Base-by-base conservation (phyloP, 768 basidiomycete genomes). In the Butyriboletus loyo region DNA sequence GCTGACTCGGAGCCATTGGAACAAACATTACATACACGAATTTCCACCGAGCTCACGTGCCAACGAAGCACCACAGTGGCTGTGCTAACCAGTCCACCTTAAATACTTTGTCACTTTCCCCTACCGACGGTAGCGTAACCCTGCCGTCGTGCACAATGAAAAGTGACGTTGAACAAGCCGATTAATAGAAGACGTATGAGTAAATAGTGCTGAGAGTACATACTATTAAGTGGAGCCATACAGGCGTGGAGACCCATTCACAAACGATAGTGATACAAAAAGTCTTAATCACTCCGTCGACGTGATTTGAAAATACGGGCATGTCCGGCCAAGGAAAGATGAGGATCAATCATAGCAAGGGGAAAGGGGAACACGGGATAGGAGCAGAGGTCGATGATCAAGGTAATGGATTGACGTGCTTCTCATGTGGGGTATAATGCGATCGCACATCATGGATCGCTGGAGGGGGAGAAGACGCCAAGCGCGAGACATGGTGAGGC, bases 331-430 rank as follows among this genome's bases (percentile, higher is more conserved):
- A 48, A 49, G 55, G 49, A 52, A 52, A 34, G 56, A 53, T 50
- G 54, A 57, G 57, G 55, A 62, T 65, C 53, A 59, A 46, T 53
- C 55, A 64, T 55, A 56, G 52, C 51, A 38, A 45, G 41, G 36
- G 43, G 44, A 40, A 63, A 59, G 49, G 45, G 53, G 54, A 62
- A 56, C 47, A 52, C 50, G 48, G 39, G 48, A 49, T 52, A 53
- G 52, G 42, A 53, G 56, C 39, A 47, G 46, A 54, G 46, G 54
- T 50, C 56, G 52, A 58, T 58, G 58, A 66, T 77, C 71, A 80
- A 61, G 79, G 69, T 55, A 78, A 64, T 45, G 73, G 64, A 57
- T 77, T 76, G 49, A 81, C 68, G 56, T 75, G 75, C 50, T 75
- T 77, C 65, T 80, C 80, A 50, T 74, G 70, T 52, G 70, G 51